Evolutionary conservation across 2,329 filamentous ascomycete species (phyloP), one percentile per base, ranked within the genome.

Genomic region (Ascochyta rabiei): DNA sequence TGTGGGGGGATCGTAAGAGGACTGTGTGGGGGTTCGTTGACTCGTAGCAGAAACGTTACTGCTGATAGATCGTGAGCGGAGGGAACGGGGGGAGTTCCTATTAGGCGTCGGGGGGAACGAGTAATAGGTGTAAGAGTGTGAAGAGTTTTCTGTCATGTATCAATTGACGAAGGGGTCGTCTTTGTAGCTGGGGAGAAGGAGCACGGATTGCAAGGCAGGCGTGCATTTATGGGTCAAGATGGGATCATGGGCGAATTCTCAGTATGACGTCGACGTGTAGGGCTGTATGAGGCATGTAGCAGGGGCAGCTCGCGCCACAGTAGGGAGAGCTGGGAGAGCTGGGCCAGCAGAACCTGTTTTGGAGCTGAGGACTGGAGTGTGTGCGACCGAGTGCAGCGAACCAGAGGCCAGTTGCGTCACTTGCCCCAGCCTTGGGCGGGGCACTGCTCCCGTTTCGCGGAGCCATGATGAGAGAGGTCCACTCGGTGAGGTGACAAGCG

Each of bases 41-140:
- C 69, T 71, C 49, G 61, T 64, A 62, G 60, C 60, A 57, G 71
- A 74, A 39, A 66, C 60, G 57, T 72, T 70, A 63, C 68, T 71
- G 59, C 75, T 74, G 57, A 73, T 70, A 26, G 79, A 79, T 64
- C 65, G 68, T 61, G 72, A 75, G 51, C 71, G 70, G 51, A 57
- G 58, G 44, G 69, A 73, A 51, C 69, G 70, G 62, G 72, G 71
- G 59, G 72, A 74, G 60, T 71, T 70, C 67, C 78, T 74, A 60
- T 75, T 80, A 49, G 79, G 79, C 42, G 79, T 80, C 48, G 77
- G 78, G 66, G 79, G 79, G 56, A 81, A 81, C 57, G 79, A 80
- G 69, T 80, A 81, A 71, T 81, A 81, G 49, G 77, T 76, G 76
- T 81, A 81, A 63, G 74, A 75, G 64, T 75, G 74, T 59, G 73